Base-by-base conservation (phyloP, 768 basidiomycete species). In the Cubamyces sp. region DNA sequence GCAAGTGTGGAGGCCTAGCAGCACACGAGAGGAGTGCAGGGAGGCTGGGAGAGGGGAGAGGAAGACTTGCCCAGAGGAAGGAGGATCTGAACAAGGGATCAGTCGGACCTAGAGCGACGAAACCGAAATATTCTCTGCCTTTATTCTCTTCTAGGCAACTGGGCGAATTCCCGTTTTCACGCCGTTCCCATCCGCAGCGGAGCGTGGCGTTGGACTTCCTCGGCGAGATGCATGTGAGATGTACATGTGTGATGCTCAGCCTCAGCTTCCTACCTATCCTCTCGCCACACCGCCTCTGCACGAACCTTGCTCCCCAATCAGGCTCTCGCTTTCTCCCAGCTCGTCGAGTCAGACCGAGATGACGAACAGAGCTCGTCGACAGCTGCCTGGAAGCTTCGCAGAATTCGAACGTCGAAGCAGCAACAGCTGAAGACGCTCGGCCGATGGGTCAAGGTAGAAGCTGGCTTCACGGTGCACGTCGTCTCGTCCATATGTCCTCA, bases 61-160 rank as follows among this genome's bases (percentile, higher is more conserved):
- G 46, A 45, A 64, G 55, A 64, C 45, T 65, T 57, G 61, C 60
- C n/a, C n/a, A n/a, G n/a, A 34, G 9, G 62, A 53, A 42, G 34
- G 49, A 57, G 57, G 57, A 59, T 37, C 52, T 61, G 54, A 60
- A 61, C 62, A 61, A 47, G 60, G 56, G 56, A 66, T 52, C 57
- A 62, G 59, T 63, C 62, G 68, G 68, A 53, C 62, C 63, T 69
- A 69, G 66, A 63, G 71, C 68, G 67, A 64, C 64, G 62, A 55
- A 23, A 48, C 56, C 58, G 40, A 62, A 54, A 56, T 62, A 61
- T 63, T 56, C 62, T 28, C 61, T 65, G 64, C 69, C 69, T 66
- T 72, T 72, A 70, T 72, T 65, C 71, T 69, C 59, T 64, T 65
- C 64, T 66, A 53, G 71, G 71, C 64, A 72, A 64, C 25, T 45